These are phyloP conservation scores for Acanthamoeba comandoni DNA, from an alignment of 208 protist genomes.

Conservation along the genomic window DNA sequence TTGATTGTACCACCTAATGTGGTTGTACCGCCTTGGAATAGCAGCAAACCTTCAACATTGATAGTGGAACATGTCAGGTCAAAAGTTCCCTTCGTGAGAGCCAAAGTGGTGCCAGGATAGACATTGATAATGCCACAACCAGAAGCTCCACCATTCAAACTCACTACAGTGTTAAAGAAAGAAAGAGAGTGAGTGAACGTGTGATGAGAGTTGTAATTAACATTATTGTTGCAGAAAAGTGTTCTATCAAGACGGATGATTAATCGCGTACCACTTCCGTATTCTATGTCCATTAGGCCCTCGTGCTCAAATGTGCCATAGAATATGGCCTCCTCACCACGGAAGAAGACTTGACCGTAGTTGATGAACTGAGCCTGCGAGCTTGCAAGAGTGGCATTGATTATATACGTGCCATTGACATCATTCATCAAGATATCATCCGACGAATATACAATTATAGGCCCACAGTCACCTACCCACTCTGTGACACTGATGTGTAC, in stretches of 20 bases:
- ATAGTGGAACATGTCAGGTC: constrained; percentile 34
- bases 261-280: too few species aligned
- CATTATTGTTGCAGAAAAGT: too few species aligned
- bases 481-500: too few species aligned
- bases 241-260: too few species aligned
- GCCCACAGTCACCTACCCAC: not conserved
- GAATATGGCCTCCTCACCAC: too few species aligned
- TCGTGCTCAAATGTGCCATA: too few species aligned
- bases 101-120: not conserved
- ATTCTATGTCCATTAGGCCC: too few species aligned
- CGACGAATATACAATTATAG: constrained; percentile 14
- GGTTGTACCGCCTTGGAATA: constrained; percentile 56
- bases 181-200: too few species aligned
- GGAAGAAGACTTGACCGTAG: not conserved
- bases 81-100: not conserved
- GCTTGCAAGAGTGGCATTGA: constrained; percentile 13
- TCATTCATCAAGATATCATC: constrained; percentile 15
- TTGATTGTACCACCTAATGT: constrained; percentile 60
- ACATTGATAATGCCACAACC: constrained; percentile 12
- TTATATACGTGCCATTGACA: constrained; percentile 11
- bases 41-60: constrained; percentile 58
- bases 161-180: too few species aligned
- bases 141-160: not conserved
- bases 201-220: too few species aligned
- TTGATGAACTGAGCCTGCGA: constrained; percentile 48